phyloP scores from a whole-genome alignment of 2,329 filamentous ascomycete species.

The Pleochaeta shiraiana region DNA sequence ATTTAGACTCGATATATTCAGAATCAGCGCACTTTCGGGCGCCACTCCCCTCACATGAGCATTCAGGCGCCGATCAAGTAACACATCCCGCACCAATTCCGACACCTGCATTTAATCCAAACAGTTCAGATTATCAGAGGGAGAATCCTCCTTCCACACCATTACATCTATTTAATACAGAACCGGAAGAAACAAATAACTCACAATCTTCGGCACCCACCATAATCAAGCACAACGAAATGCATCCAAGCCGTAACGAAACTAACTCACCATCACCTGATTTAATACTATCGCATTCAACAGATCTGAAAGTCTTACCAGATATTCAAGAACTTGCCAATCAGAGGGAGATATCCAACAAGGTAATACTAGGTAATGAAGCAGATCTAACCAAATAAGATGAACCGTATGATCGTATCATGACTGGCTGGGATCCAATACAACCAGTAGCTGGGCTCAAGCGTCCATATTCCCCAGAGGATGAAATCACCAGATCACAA shows the following conservation, averaged over 20 bases:
- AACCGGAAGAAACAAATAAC: neutral
- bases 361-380: neutral
- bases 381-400: neutral
- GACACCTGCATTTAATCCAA: neutral
- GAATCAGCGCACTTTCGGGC: neutral
- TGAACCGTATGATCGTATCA: neutral
- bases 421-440: slow-evolving; percentile 1
- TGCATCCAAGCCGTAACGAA: neutral
- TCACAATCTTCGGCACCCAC: neutral
- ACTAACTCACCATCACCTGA: neutral
- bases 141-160: neutral
- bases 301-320: neutral
- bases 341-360: neutral
- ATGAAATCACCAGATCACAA: neutral
- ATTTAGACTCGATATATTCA: neutral
- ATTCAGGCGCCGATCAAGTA: neutral
- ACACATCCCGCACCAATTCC: neutral
- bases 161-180: neutral
- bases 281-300: neutral
- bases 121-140: neutral
- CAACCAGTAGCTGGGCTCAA: neutral
- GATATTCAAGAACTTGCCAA: neutral
- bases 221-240: neutral
- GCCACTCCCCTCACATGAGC: neutral
- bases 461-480: neutral